Evolutionary conservation across 768 basidiomycete genomes (phyloP).

Genomic region (Daedalea quercina): DNA sequence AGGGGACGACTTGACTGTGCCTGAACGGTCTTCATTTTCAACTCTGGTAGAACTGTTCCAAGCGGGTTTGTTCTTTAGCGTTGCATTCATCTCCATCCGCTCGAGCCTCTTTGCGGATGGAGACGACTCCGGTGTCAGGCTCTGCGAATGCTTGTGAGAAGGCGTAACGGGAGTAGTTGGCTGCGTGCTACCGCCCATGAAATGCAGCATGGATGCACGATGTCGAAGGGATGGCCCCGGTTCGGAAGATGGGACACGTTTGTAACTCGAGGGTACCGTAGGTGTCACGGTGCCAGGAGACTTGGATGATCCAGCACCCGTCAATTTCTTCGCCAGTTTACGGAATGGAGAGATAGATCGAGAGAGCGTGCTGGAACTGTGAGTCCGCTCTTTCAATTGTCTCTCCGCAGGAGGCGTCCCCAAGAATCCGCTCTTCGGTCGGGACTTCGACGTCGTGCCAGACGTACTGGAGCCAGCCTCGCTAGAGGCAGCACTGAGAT

Average conservation of each 20-base stretch:
- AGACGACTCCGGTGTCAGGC: constrained; percentile 65
- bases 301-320: constrained; percentile 15
- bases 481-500: constrained; percentile 39
- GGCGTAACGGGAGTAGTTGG: constrained; percentile 43
- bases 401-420: constrained; percentile 56
- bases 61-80: constrained; percentile 34
- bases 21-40: constrained; percentile 41
- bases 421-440: constrained; percentile 45
- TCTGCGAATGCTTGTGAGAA: constrained; percentile 63
- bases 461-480: constrained; percentile 70
- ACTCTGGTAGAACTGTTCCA: constrained; percentile 86
- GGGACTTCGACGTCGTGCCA: constrained; percentile 30
- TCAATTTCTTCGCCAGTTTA: constrained; percentile 68
- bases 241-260: constrained; percentile 47
- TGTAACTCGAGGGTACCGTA: constrained; percentile 34
- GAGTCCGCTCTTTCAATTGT: constrained; percentile 30
- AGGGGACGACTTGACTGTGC: constrained; percentile 43
- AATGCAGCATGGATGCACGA: constrained; percentile 56
- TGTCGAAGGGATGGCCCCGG: constrained; percentile 46
- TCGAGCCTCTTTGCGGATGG: constrained; percentile 36
- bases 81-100: constrained; percentile 17
- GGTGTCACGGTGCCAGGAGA: constrained; percentile 8
- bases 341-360: constrained; percentile 77
- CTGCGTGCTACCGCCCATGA: constrained; percentile 33
- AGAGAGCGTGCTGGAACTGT: constrained; percentile 50